Evolutionary conservation across 495 filamentous ascomycete genomes (phyloP), one percentile per base, ranked within the genome.

Genomic region (Halenospora varia): DNA sequence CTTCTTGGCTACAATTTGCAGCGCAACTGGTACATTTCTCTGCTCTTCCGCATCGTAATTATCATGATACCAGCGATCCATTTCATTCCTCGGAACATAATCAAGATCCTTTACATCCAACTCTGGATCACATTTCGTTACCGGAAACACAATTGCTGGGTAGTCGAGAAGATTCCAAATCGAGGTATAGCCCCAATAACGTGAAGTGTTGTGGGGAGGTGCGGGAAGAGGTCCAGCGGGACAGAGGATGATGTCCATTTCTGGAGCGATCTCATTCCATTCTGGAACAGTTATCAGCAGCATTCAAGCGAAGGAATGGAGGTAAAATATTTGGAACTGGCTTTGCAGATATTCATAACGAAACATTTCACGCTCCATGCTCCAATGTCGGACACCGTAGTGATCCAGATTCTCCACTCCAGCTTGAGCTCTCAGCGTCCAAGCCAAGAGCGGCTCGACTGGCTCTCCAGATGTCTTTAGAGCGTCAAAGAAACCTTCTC

Each of bases 131-230:
- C 49, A 42, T 10, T 18, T 54, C 2, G 50, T 60, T 2, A 53
- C 53, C 0, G 81, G 82, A 57, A 86, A 81, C 0, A 81, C 73
- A 0, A 67, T 71, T 8, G 76, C 77, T 13, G 82, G 81, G 52
- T 81, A 80, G 56, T 87, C 83, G 1, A 87, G 69, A 26, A 86
- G 56, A 59, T 88, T 88, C 81, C 82, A 88, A 49, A 82, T 77
- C 8, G 73, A 74, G 0, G 82, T 86, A 53, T 87, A 88, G 25
- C 75, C 76, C 83, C 80, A 83, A 64, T 84, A 84, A 18, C 75
- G 75, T 0, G 77, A 72, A 46, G 76, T 74, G 51, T 77, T 75
- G 52, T 81, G 75, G 23, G 71, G 73, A 15, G 81, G 73, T 0
- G 84, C 83, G 0, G 74, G 75, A 2, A 76, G 76, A 0, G 78